Evolutionary conservation across 176 grass and related monocot genomes (phyloP), one percentile per base, ranked within the genome.

Genomic region (barley (Hordeum vulgare)): DNA sequence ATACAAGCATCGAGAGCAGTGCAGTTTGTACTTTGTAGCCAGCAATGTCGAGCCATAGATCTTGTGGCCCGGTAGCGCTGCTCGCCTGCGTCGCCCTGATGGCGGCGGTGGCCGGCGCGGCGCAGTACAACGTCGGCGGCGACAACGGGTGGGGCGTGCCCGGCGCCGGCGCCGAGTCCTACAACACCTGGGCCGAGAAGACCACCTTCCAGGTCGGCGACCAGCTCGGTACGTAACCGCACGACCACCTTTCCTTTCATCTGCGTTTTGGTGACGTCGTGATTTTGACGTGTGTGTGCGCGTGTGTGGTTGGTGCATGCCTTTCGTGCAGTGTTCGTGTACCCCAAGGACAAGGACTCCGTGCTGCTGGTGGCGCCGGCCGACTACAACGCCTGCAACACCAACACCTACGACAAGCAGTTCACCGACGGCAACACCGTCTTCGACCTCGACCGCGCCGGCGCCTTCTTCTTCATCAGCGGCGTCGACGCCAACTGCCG

Each of bases 381-480:
- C 7, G 88, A 74, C 67, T 97, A 97, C 84, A 90, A 91, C 86
- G 41, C 83, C 0, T 94, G 95, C 92, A 97, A 97, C 90, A 97
- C 92, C 47, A 71, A 81, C 73, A 87, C 86, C 11, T 94, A 85
- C 69, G 75, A 79, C 61, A 66, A 66, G 21, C 92, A 62, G 70
- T 93, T 91, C 63, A 33, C 13, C 67, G 90, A 93, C 81, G 95
- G 92, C 63, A 86, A 77, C 88, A 97, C 88, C 8, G 81, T 85
- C 13, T 80, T 91, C 90, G 78, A 84, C 47, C 78, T 94, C 18
- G 78, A 82, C 81, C 78, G 64, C 40, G 77, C 88, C 11, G 87
- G 87, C 8, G 18, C 65, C 0, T 91, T 91, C 77, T 94, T 88
- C 66, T 94, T 94, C 89, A 91, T 94, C 77, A 94, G 89, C 20